Evolutionary conservation across 1,139 yeast species (phyloP).

Genomic region (Pichia sp.): DNA sequence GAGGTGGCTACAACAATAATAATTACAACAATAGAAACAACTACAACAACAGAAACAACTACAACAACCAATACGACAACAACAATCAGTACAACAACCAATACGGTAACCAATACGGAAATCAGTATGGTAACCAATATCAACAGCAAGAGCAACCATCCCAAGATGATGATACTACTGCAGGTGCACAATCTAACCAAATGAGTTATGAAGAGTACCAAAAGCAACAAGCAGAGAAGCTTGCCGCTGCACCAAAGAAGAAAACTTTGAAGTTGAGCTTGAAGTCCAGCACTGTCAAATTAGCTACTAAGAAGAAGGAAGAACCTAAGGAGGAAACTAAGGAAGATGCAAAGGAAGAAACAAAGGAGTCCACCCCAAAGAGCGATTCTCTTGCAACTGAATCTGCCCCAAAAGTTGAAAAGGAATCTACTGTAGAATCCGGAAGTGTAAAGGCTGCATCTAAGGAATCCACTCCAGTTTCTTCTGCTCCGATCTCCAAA

Average conservation of each 20-base stretch:
- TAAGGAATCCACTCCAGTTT: constrained; percentile 13
- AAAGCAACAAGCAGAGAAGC: constrained; percentile 49
- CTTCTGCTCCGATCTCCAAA: constrained; percentile 5
- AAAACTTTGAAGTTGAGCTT: constrained; percentile 58
- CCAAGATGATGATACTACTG: too few species aligned
- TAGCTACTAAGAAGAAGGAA: constrained; percentile 47
- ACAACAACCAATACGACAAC: too few species aligned
- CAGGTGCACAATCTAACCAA: too few species aligned
- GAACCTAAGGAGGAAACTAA: constrained; percentile 25
- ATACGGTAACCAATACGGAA: constrained; percentile 14
- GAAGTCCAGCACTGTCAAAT: constrained; percentile 54
- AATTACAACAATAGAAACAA: constrained; percentile 11
- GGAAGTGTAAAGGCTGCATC: constrained; percentile 3
- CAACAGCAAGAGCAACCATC: constrained; percentile 18
- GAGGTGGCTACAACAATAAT: constrained; percentile 15
- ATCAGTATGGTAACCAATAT: constrained; percentile 12
- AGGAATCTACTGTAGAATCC: constrained; percentile 4
- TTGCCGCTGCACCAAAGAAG: constrained; percentile 43
- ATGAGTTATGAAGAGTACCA: constrained; percentile 87
- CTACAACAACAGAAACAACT: constrained; percentile 15
- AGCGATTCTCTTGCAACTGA: too few species aligned
- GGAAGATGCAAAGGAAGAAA: too few species aligned
- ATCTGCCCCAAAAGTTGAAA: too few species aligned
- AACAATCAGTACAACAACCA: constrained; percentile 7
- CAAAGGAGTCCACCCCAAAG: too few species aligned